These are phyloP conservation scores for Lipomyces spencermartinsiae DNA, from an alignment of 805 yeast species.

Conservation along the genomic window DNA sequence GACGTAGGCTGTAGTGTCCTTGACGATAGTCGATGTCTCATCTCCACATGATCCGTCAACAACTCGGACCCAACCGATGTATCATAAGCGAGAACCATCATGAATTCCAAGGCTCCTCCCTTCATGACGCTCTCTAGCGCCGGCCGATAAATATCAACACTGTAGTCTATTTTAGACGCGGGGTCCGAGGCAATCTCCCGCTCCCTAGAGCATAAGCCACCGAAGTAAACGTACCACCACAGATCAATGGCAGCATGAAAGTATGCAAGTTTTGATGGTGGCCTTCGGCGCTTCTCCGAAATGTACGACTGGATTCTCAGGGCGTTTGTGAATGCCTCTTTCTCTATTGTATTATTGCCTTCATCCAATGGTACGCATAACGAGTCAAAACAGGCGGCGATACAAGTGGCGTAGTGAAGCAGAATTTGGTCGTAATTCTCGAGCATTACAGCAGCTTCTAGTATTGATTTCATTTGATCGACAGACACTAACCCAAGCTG, in stretches of 20 bases:
- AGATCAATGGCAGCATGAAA: conserved; percentile 36
- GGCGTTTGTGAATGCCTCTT: conserved; percentile 29
- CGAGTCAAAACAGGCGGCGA: conserved; percentile 24
- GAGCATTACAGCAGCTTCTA: conserved; percentile 56
- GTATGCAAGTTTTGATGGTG: conserved; percentile 27
- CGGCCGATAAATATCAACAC: conserved; percentile 40
- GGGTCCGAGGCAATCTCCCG: conserved; percentile 29
- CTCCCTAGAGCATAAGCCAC: conserved; percentile 37
- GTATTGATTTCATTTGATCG: conserved; percentile 49
- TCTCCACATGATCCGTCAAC: conserved; percentile 39
- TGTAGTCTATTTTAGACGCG: conserved; percentile 34
- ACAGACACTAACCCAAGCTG: conserved; percentile 45
- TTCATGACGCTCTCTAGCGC: conserved; percentile 43
- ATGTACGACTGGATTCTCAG: conserved; percentile 21
- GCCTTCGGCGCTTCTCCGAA: conserved; percentile 14
- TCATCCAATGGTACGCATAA: conserved; percentile 22
- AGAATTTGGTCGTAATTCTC: conserved; percentile 68
- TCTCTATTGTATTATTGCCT: neutral
- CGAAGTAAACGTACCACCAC: conserved; percentile 39
- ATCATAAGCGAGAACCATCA: conserved; percentile 48
- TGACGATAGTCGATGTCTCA: conserved; percentile 33
- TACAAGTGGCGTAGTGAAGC: conserved; percentile 64
- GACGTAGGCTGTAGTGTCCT: conserved; percentile 11
- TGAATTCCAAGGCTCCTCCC: conserved; percentile 49
- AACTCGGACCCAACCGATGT: conserved; percentile 27